These are phyloP conservation scores for Dalechampia spathulata DNA, from an alignment of 441 rosid genomes.

Conservation along the genomic window DNA sequence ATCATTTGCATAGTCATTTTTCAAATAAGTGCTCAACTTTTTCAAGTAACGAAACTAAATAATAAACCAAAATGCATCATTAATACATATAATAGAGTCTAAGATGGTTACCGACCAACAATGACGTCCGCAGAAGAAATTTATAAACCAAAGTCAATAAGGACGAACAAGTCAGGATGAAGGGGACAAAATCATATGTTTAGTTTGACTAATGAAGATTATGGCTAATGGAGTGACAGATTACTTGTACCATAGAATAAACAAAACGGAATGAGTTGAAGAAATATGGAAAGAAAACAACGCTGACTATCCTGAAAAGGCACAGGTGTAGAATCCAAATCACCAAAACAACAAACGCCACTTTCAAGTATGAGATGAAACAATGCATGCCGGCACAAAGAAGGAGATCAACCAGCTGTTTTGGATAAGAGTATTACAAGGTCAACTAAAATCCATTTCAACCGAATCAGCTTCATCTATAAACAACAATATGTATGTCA, in stretches of 20 bases:
- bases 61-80: too few relatives aligned
- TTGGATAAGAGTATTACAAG: conserved; percentile 5
- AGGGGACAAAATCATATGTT: not conserved
- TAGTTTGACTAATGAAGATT: not conserved
- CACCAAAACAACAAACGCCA: not conserved
- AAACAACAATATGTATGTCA: not conserved
- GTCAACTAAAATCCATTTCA: conserved; percentile 1
- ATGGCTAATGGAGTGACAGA: not conserved
- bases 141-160: conserved; percentile 10
- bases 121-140: too few relatives aligned
- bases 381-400: conserved; percentile 8
- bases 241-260: not conserved
- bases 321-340: not conserved
- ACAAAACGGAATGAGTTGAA: conserved; percentile 5
- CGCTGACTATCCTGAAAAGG: not conserved
- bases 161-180: conserved; percentile 9
- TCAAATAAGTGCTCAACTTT: too few relatives aligned
- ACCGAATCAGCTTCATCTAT: not conserved
- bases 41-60: too few relatives aligned
- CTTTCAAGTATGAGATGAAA: not conserved
- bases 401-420: not conserved
- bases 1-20: too few relatives aligned
- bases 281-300: conserved; percentile 3
- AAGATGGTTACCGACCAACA: too few relatives aligned
- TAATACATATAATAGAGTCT: too few relatives aligned